These are phyloP conservation scores for Iris pallida DNA, from an alignment of 116 monocot genomes.

Conservation along the genomic window DNA sequence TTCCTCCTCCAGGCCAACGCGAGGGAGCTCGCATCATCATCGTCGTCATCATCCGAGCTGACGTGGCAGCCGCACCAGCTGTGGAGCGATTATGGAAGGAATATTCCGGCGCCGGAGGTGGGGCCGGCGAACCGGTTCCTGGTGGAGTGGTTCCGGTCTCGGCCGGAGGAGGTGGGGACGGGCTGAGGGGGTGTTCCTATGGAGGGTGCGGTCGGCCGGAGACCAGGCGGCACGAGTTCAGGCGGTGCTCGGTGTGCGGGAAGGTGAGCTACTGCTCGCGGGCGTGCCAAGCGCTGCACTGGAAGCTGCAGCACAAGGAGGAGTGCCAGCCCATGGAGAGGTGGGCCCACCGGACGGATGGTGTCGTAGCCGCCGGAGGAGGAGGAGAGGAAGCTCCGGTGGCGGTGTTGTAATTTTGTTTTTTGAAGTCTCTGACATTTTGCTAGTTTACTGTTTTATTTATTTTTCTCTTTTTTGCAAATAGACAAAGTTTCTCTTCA, in stretches of 20 bases:
- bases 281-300: slow-evolving; percentile 44
- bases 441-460: too few relatives aligned
- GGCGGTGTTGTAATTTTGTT: too few relatives aligned
- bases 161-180: not conserved
- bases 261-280: slow-evolving; percentile 38
- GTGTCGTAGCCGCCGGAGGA: not conserved
- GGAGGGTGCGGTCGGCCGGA: slow-evolving; percentile 33
- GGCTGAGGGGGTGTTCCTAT: slow-evolving; percentile 31
- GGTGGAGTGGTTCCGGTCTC: slow-evolving; percentile 48
- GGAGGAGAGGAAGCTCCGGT: not conserved
- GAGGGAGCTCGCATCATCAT: slow-evolving; percentile 30
- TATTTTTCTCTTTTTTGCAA: too few relatives aligned
- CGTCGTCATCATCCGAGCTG: slow-evolving; percentile 3
- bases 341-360: slow-evolving; percentile 11
- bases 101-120: slow-evolving; percentile 23
- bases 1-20: slow-evolving; percentile 47
- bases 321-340: slow-evolving; percentile 28
- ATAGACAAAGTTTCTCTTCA: too few relatives aligned
- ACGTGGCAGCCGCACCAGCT: slow-evolving; percentile 23
- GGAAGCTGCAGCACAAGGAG: slow-evolving; percentile 36
- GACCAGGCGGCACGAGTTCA: slow-evolving; percentile 44
- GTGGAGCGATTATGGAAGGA: slow-evolving; percentile 22
- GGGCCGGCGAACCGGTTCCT: slow-evolving; percentile 62
- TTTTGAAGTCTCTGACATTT: too few relatives aligned
- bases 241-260: slow-evolving; percentile 47